Evolutionary conservation across 179 eudicot species (phyloP), one percentile per base, ranked within the genome.

Genomic region (Beta macrorhiza): DNA sequence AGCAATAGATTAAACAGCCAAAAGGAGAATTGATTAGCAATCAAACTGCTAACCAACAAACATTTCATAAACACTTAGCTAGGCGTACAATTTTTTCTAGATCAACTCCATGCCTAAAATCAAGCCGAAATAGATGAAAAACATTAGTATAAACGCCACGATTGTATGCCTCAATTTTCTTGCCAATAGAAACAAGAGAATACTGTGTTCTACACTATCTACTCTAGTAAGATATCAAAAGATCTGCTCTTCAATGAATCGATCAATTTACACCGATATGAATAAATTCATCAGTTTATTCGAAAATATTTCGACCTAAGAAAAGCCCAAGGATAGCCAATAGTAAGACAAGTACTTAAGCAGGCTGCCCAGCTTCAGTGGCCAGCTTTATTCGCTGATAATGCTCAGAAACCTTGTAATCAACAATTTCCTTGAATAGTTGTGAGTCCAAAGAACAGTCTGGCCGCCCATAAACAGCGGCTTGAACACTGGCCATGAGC

Each of bases 401-500:
- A 86, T 96, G 99, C 88, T 96, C 99, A 16, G 87, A 83, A 1
- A 96, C 97, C 87, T 96, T 96, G 81, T 96, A 96, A 80, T 94
- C 93, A 2, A 96, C 98, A 53, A 94, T 86, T 85, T 96, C 98
- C 84, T 37, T 89, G 80, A 96, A 96, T 51, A 96, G 81, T 78
- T 88, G 79, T 2, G 94, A 79, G 87, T 96, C 98, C 84, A 96
- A 82, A 11, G 89, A 89, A 80, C 98, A 96, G 76, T 96, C 97
- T 0, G 94, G 90, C 37, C 93, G 84, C 55, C 97, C 99, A 80
- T 94, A 96, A 1, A 96, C 97, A 17, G 99, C 96, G 13, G 99
- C 99, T 85, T 94, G 98, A 74, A 96, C 92, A 72, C 99, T 85
- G 51, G 99, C 99, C 89, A 96, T 80, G 74, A 96, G 92, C 82